These are phyloP conservation scores for Raffaelea ambrosiae DNA, from an alignment of 2,329 filamentous ascomycete species.

Conservation along the genomic window DNA sequence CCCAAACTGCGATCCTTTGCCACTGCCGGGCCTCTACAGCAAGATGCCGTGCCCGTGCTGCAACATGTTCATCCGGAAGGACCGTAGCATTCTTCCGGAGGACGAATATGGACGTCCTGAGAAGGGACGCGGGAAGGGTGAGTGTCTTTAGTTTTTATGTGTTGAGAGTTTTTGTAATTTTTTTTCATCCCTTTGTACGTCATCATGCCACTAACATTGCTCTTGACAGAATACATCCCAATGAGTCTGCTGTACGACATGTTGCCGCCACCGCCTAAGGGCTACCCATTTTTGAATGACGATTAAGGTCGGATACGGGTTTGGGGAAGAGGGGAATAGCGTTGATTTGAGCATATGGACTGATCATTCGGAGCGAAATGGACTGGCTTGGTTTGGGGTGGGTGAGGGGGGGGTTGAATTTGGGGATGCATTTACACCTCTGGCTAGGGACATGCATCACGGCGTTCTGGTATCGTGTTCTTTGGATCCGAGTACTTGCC, in stretches of 20 bases:
- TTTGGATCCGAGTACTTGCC: too few species aligned
- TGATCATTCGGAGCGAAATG: too few species aligned
- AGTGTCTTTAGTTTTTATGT: not conserved
- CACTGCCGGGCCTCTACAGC: not conserved
- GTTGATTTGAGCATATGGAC: too few species aligned
- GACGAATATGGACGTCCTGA: not conserved
- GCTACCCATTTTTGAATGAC: not conserved
- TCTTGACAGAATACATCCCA: slow-evolving; percentile 1
- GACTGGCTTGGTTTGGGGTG: too few species aligned
- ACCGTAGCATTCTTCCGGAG: slow-evolving; percentile 1
- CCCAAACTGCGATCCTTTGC: not conserved
- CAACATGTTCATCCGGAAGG: slow-evolving; percentile 3
- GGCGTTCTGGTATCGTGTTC: too few species aligned
- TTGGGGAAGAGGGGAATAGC: too few species aligned
- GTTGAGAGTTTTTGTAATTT: too few species aligned
- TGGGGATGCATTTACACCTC: too few species aligned
- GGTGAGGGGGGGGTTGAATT: too few species aligned
- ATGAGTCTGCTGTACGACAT: slow-evolving; percentile 3
- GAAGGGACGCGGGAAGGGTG: not conserved
- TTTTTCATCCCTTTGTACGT: too few species aligned
- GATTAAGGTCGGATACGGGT: too few species aligned
- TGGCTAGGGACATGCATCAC: too few species aligned
- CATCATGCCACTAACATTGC: not conserved
- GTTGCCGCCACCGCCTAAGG: slow-evolving; percentile 1
- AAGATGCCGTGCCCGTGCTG: slow-evolving; percentile 1